Evolutionary conservation across 371 early-diverging fungal species (phyloP).

Genomic region (Fennellomyces sp.): DNA sequence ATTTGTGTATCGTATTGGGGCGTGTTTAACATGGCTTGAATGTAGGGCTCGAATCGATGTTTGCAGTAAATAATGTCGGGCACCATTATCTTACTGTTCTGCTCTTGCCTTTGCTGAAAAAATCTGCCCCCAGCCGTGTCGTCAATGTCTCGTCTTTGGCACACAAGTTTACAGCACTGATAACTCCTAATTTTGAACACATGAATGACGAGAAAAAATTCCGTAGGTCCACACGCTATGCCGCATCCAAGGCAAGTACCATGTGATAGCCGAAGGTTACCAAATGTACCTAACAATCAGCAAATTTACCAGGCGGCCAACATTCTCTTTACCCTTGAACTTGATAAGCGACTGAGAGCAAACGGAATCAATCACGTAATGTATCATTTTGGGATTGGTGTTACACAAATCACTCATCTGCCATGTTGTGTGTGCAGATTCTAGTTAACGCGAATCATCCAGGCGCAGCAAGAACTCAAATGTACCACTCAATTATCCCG

Average conservation of each 20-base stretch:
- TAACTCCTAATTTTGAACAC: slow-evolving; percentile 26
- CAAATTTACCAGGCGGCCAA: slow-evolving; percentile 46
- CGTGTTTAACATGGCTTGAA: too few species aligned
- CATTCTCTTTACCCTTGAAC: slow-evolving; percentile 43
- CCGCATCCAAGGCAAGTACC: slow-evolving; percentile 24
- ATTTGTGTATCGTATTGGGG: too few species aligned
- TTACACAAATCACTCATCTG: not conserved
- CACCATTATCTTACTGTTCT: slow-evolving; percentile 69
- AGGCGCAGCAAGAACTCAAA: not conserved
- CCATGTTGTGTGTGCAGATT: not conserved
- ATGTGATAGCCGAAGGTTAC: too few species aligned
- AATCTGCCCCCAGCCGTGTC: slow-evolving; percentile 55
- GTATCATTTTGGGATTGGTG: too few species aligned
- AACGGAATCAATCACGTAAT: slow-evolving; percentile 25
- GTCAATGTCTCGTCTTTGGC: slow-evolving; percentile 55
- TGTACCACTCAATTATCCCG: too few species aligned
- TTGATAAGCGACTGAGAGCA: slow-evolving; percentile 37
- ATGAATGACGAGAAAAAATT: slow-evolving; percentile 47
- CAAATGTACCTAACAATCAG: too few species aligned
- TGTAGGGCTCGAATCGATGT: slow-evolving; percentile 33
- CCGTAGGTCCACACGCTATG: slow-evolving; percentile 17
- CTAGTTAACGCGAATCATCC: not conserved
- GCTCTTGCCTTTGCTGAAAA: slow-evolving; percentile 64
- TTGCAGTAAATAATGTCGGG: slow-evolving; percentile 77
- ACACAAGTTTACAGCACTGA: slow-evolving; percentile 26